phyloP scores from a whole-genome alignment of 108 stramenopile species.

The Bacterosira constricta region DNA sequence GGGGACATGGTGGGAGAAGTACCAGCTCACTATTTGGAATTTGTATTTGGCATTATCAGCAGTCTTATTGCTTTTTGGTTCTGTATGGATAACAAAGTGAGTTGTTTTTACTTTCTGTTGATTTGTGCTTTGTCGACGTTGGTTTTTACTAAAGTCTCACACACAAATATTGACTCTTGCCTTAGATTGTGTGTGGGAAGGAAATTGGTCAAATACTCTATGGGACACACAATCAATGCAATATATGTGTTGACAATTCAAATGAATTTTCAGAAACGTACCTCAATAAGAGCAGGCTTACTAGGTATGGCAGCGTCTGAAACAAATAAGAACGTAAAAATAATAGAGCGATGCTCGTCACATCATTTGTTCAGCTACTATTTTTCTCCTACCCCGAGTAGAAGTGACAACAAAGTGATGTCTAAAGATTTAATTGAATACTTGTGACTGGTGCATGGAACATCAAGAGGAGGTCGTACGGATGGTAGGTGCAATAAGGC shows the following conservation, averaged over 20 bases:
- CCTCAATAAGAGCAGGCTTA: background rate
- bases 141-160: background rate
- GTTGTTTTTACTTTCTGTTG: background rate
- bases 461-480: too few species aligned
- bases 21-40: conserved; percentile 47
- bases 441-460: too few species aligned
- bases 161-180: too few species aligned
- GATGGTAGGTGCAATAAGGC: too few species aligned
- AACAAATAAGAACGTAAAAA: background rate
- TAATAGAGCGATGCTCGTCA: background rate
- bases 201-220: conserved; percentile 49
- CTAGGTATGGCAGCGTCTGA: background rate
- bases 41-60: conserved; percentile 32
- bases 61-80: conserved; percentile 48
- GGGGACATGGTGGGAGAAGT: conserved; percentile 23
- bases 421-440: too few species aligned
- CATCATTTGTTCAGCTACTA: too few species aligned
- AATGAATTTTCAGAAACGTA: conserved; percentile 10
- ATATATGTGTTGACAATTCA: conserved; percentile 19
- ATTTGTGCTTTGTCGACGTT: background rate
- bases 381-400: too few species aligned
- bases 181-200: conserved; percentile 18
- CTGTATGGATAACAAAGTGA: conserved; percentile 46
- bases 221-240: conserved; percentile 32
- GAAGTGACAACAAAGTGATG: too few species aligned